Evolutionary conservation across 306 rosid genomes (phyloP).

Genomic region (Vigna radiata): DNA sequence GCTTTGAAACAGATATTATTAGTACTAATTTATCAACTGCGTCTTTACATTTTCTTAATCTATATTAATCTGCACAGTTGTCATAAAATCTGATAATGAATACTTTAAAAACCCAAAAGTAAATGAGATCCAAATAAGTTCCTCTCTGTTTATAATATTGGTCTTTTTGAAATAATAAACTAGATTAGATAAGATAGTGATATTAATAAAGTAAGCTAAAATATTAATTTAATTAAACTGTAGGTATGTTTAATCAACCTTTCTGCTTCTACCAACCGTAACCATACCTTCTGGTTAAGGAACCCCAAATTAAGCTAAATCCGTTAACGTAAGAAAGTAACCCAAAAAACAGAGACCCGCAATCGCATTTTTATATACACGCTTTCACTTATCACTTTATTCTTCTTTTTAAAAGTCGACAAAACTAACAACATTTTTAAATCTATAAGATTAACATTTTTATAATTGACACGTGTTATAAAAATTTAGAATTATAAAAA

Average conservation of each 20-base stretch:
- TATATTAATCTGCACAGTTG: too few relatives aligned
- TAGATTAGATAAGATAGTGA: too few relatives aligned
- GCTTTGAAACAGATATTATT: neutral
- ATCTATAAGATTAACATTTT: neutral
- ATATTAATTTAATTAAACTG: too few relatives aligned
- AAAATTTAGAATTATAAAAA: too few relatives aligned
- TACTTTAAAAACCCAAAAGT: too few relatives aligned
- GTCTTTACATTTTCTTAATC: neutral
- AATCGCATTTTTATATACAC: neutral
- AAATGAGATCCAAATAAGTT: too few relatives aligned
- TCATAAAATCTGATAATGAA: too few relatives aligned
- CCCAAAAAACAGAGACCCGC: neutral
- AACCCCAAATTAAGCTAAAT: neutral
- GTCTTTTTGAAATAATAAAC: too few relatives aligned
- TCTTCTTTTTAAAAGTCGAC: neutral
- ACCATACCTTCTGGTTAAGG: neutral
- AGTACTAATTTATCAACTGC: neutral
- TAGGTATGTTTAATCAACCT: too few relatives aligned
- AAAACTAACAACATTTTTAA: neutral
- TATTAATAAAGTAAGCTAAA: too few relatives aligned
- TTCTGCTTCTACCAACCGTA: neutral
- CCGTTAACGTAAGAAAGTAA: conserved; percentile 1
- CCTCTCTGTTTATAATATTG: too few relatives aligned
- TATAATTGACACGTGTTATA: too few relatives aligned
- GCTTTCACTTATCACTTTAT: neutral